Evolutionary conservation across 441 rosid genomes (phyloP), one percentile per base, ranked within the genome.

Genomic region (Croton laevigatus): DNA sequence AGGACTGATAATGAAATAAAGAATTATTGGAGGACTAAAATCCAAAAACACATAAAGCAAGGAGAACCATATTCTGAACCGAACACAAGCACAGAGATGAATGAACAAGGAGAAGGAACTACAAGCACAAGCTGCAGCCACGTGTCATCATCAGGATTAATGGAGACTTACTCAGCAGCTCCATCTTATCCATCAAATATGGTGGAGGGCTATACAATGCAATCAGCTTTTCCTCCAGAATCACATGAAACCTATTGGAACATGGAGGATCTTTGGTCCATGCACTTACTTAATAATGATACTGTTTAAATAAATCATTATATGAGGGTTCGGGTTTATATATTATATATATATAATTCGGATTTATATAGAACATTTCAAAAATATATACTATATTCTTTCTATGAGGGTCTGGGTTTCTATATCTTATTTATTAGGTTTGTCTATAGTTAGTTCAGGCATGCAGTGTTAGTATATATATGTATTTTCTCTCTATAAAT

Each of bases 1-100:
- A 91, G 99, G 81, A 95, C 99, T 0, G 99, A 95, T 76, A 95
- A 95, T 68, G 98, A 95, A 59, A 95, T 95, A 68, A 95, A 95
- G 78, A 95, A 95, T 19, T 95, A 82, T 65, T 95, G 98, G 98
- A 93, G 99, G 78, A 93, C 98, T 2, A 85, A 90, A 79, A 89
- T 95, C 81, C 98, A 95, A 85, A 93, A 95, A 70, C 93, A 93
- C 68, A 87, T 91, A 12, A 93, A 91, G 76, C 97, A 84, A 74
- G 75, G 73, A 3, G 89, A 87, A 65, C 60, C 77, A 12, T 79
- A 73, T 59, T 55, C 82, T 27, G 84, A 77, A 70, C 83, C 71
- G 44, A 78, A 81, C 19, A 16, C 22, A 51, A 32, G 60, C 48
- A 80, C 88, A 2, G 90, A 88, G 19, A 66, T 46, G 60, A 82